A percentile compares a stretch with the other conserved stretches of the same genome.
phyloP scores from a whole-genome alignment of 345 rosid species.

The Conringia planisiliqua region DNA sequence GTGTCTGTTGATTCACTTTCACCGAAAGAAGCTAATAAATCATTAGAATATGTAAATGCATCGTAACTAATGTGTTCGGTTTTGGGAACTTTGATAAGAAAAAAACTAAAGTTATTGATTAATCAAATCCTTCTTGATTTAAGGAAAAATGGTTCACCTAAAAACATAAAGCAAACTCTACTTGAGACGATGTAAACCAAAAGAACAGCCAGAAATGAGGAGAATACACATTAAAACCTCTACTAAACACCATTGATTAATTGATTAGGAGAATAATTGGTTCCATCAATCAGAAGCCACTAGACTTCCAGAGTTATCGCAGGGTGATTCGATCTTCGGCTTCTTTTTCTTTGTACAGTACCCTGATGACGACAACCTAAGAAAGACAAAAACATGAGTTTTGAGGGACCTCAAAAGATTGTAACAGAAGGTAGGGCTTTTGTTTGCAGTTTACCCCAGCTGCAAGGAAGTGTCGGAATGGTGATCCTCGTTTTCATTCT shows the following conservation, averaged over 20 bases:
- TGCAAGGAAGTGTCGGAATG: conserved; percentile 38
- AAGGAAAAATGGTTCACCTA: conserved; percentile 1
- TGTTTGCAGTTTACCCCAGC: conserved; percentile 27
- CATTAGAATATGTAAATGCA: background rate
- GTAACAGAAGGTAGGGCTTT: conserved; percentile 24
- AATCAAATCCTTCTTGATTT: conserved; percentile 16
- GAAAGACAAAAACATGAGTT: background rate
- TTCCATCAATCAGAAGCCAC: conserved; percentile 31
- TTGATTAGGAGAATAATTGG: background rate
- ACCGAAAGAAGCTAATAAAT: background rate
- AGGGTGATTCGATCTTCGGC: conserved; percentile 19
- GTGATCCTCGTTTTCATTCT: conserved; percentile 22
- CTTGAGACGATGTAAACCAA: background rate
- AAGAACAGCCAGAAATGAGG: background rate
- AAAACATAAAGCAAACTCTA: conserved; percentile 18
- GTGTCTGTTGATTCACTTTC: too few species aligned
- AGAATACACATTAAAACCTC: background rate
- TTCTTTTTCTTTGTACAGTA: conserved; percentile 21
- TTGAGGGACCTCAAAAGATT: background rate
- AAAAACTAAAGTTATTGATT: background rate
- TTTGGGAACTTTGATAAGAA: background rate
- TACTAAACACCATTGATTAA: background rate
- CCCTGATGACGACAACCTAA: conserved; percentile 17
- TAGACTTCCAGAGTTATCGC: conserved; percentile 37
- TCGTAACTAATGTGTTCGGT: background rate